Evolutionary conservation across 768 basidiomycete species (phyloP).

Genomic region (Tulasnella sp.): DNA sequence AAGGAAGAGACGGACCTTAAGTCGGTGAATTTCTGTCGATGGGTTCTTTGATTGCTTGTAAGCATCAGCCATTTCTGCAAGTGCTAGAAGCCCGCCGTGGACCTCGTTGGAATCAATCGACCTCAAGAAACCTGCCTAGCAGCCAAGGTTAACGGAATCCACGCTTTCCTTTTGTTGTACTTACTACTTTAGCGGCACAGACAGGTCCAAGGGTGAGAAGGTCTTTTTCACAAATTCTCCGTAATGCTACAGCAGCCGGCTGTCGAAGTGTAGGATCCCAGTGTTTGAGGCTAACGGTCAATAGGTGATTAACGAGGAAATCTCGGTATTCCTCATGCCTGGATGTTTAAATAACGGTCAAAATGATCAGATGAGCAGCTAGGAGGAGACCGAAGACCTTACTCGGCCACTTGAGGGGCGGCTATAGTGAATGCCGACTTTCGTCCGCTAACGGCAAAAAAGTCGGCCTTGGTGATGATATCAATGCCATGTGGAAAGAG

Average conservation of each 20-base stretch:
- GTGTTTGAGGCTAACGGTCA: slow-evolving; percentile 69
- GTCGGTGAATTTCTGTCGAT: slow-evolving; percentile 3
- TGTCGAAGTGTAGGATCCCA: slow-evolving; percentile 82
- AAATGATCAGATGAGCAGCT: slow-evolving; percentile 12
- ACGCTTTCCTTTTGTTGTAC: slow-evolving; percentile 23
- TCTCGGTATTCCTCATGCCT: slow-evolving; percentile 74
- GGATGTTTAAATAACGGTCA: slow-evolving; percentile 17
- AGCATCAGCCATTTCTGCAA: slow-evolving; percentile 65
- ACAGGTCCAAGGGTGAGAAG: slow-evolving; percentile 45
- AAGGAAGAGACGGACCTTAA: slow-evolving; percentile 1
- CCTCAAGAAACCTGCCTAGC: neutral
- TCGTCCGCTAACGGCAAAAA: slow-evolving; percentile 83
- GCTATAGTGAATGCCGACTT: slow-evolving; percentile 78
- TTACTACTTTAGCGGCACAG: slow-evolving; percentile 47
- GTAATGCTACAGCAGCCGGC: slow-evolving; percentile 67
- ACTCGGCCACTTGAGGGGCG: slow-evolving; percentile 83
- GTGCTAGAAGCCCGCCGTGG: slow-evolving; percentile 71
- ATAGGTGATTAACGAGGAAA: slow-evolving; percentile 61
- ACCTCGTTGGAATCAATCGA: slow-evolving; percentile 37
- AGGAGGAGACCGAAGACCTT: slow-evolving; percentile 32
- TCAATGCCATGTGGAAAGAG: slow-evolving; percentile 92
- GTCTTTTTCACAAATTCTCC: slow-evolving; percentile 57
- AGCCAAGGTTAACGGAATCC: neutral
- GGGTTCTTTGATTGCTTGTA: slow-evolving; percentile 32
- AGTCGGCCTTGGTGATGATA: slow-evolving; percentile 85